These are phyloP conservation scores for Leucosporidium scottii DNA, from an alignment of 768 basidiomycete genomes.

Conservation along the genomic window DNA sequence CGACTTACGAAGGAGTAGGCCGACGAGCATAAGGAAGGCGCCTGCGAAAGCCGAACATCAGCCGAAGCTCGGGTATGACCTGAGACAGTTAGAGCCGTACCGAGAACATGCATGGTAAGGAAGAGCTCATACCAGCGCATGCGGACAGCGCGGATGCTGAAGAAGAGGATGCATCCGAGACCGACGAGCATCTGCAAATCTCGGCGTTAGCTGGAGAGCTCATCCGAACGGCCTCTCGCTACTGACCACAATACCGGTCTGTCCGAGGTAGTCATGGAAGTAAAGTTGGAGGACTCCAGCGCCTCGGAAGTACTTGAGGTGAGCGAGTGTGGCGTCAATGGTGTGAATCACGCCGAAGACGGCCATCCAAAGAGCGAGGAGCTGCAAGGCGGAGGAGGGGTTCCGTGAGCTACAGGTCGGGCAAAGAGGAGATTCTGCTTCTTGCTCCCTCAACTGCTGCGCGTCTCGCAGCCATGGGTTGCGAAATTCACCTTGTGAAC, in stretches of 20 bases:
- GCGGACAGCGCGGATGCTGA: neutral
- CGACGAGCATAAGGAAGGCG: conserved; percentile 16
- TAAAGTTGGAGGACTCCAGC: conserved; percentile 12
- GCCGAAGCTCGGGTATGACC: too few relatives aligned
- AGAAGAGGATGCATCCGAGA: conserved; percentile 5
- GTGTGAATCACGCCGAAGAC: conserved; percentile 22
- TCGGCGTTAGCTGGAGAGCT: neutral
- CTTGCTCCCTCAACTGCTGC: too few relatives aligned
- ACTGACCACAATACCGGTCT: conserved; percentile 17
- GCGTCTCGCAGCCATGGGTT: neutral
- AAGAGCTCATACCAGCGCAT: conserved; percentile 17
- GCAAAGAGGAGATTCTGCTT: too few relatives aligned
- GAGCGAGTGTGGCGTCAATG: conserved; percentile 14
- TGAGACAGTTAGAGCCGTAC: neutral
- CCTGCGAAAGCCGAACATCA: too few relatives aligned
- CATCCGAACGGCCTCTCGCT: too few relatives aligned
- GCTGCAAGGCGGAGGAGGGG: neutral
- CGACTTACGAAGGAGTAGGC: conserved; percentile 8
- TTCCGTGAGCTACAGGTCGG: neutral
- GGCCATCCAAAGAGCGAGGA: conserved; percentile 14
- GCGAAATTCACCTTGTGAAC: conserved; percentile 8
- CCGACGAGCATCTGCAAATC: conserved; percentile 5
- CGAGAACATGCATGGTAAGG: conserved; percentile 19
- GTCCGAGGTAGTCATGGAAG: conserved; percentile 18
- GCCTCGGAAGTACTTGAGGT: conserved; percentile 12